Evolutionary conservation across 352 stramenopile genomes (phyloP), one percentile per base, ranked within the genome.

Genomic region (Lagenidium giganteum): DNA sequence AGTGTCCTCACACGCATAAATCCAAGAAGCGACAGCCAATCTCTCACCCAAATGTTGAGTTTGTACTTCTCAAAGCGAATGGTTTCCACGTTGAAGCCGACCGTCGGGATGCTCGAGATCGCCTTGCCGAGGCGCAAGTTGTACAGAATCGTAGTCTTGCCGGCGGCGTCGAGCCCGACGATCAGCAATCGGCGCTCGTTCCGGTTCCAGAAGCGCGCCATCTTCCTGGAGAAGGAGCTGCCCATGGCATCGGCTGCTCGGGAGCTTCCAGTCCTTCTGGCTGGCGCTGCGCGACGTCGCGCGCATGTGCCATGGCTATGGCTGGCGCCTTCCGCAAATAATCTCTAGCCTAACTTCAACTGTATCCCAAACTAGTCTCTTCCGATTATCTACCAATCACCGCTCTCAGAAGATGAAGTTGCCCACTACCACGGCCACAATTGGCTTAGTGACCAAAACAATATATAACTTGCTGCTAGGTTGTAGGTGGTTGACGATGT

Each of bases 81-180:
- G 8, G 75, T 79, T 54, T 85, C 73, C 16, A 82, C 62, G 40
- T 84, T 87, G 57, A 86, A 87, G 26, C 63, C 75, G 42, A 86
- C 55, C 1, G 75, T 87, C 22, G 75, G 70, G 57, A 86, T 73
- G 43, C 67, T 84, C 18, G 70, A 53, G 43, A 88, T 81, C 5
- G 70, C 47, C 45, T 88, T 84, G 35, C 70, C 62, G 8, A 86
- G 48, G 2, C 73, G 68, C 45, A 86, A 17, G 30, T 84, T 70
- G 55, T 88, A 83, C 46, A 88, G 40, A 28, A 86, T 79, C 8
- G 73, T 86, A 21, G 70, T 86, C 55, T 86, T 86, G 28, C 73
- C 75, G 18, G 73, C 75, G 0, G 59, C 59, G 54, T 86, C 73
- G 4, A 87, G 52, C 5, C 72, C 74, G 34, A 86, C 59, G 14